These are phyloP conservation scores for Gelatoporia subvermispora DNA, from an alignment of 768 basidiomycete genomes.

Conservation along the genomic window DNA sequence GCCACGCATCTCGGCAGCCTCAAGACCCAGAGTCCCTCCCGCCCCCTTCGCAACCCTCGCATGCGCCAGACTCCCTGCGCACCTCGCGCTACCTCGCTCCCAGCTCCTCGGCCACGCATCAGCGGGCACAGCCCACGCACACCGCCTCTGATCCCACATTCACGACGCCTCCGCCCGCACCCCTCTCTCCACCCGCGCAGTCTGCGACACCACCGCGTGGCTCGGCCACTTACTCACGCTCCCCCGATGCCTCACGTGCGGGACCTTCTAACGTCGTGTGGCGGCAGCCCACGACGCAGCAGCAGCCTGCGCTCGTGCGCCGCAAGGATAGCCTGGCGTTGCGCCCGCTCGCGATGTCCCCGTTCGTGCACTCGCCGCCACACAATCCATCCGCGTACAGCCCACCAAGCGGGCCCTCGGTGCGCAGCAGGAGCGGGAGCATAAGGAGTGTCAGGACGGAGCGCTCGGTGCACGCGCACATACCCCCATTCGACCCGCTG, in stretches of 20 bases:
- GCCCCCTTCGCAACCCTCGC: slow-evolving; percentile 1
- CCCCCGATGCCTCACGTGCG: background rate
- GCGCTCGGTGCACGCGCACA: slow-evolving; percentile 3
- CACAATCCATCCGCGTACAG: slow-evolving; percentile 8
- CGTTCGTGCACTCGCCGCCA: slow-evolving; percentile 13
- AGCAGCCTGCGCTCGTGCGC: slow-evolving; percentile 16
- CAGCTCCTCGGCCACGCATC: background rate
- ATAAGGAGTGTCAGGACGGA: slow-evolving; percentile 13
- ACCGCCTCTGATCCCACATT: slow-evolving; percentile 2
- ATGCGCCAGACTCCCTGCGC: background rate
- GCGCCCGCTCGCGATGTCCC: slow-evolving; percentile 15
- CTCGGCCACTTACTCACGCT: slow-evolving; percentile 1
- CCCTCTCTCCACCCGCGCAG: slow-evolving; percentile 7
- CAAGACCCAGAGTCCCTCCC: background rate
- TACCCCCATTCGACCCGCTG: slow-evolving; percentile 15
- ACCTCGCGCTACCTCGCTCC: slow-evolving; percentile 2
- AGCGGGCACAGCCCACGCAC: background rate
- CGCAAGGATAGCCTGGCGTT: slow-evolving; percentile 18
- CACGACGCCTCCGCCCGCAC: background rate
- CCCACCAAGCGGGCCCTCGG: slow-evolving; percentile 5
- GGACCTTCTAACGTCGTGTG: background rate
- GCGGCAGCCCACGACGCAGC: slow-evolving; percentile 1
- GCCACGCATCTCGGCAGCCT: slow-evolving; percentile 3
- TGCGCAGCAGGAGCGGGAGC: slow-evolving; percentile 11
- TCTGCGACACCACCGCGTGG: slow-evolving; percentile 1